Percentiles rank a stretch among this genome's conserved stretches.
Conservation (phyloP, 768 basidiomycete genomes). For the Boletus eberwhitei region DNA sequence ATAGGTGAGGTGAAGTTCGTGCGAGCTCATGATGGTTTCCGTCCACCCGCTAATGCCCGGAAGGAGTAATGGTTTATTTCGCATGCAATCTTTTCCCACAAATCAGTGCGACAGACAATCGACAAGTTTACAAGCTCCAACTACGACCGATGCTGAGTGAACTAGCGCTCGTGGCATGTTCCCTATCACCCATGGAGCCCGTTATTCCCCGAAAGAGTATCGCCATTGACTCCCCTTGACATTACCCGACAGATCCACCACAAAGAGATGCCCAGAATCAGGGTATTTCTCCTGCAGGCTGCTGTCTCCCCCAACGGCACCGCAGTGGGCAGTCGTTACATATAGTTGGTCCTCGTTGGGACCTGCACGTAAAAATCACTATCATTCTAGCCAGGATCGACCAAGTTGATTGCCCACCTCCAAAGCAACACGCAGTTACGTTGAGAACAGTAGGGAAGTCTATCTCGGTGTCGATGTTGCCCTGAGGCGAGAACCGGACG, state of each 20-base stretch:
- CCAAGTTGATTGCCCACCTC: constrained; percentile 27
- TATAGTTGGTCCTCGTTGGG: constrained; percentile 60
- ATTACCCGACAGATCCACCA: constrained; percentile 27
- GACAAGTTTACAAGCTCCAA: background rate
- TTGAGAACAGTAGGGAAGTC: constrained; percentile 59
- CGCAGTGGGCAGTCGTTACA: constrained; percentile 53
- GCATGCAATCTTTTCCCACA: background rate
- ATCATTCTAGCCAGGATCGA: constrained; percentile 3
- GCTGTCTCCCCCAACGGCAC: constrained; percentile 54
- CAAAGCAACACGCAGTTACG: constrained; percentile 68
- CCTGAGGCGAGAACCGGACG: constrained; percentile 52
- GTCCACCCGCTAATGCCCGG: background rate
- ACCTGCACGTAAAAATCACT: constrained; percentile 34
- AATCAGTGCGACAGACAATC: background rate
- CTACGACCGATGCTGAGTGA: background rate
- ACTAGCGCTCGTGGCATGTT: background rate
- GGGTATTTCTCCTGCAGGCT: constrained; percentile 32
- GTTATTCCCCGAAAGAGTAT: constrained; percentile 21
- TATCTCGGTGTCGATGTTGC: constrained; percentile 53
- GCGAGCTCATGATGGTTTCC: constrained; percentile 10
- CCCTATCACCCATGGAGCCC: background rate
- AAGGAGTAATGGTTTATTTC: background rate
- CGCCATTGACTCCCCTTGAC: constrained; percentile 27
- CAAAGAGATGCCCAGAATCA: constrained; percentile 35
- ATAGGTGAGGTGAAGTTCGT: constrained; percentile 21